Evolutionary conservation across 441 rosid species (phyloP), one percentile per base, ranked within the genome.

Genomic region (Erysimum pusillum): DNA sequence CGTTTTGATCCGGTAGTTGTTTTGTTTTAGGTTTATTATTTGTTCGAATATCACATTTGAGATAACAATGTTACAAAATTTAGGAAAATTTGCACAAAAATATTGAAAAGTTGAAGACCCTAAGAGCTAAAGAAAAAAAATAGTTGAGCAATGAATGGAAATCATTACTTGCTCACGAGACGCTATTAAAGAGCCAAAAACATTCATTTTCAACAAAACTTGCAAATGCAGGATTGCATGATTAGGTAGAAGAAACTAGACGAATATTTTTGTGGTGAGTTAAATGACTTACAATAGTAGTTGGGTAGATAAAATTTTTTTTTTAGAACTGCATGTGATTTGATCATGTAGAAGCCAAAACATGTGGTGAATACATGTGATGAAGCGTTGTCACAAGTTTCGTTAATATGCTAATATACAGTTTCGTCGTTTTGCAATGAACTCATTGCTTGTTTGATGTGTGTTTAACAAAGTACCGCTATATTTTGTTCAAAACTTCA

Each of bases 131-230:
- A 41, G 38, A 74, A 22, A 57, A 41, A 45, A 70, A 74, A 65
- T 49, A 44, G 66, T 1, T 65, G 41, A 57, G 66, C 39, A 22
- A 18, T 9, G 66, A 74, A 31, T 74, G 78, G 78, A 66, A 57
- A 9, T 35, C 73, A 46, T 36, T 75, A 58, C 42, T 74, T 58
- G 66, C 1, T 46, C 6, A 17, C n/a, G 52, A 74, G 42, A 3
- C 11, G 58, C 58, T 17, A 13, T 10, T 75, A 17, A 31, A 17
- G 53, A 58, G 51, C 42, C 56, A 46, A 34, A 74, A 74, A 36
- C 36, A 22, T n/a, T 4, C 11, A 6, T 72, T 45, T 17, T 7
- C 49, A 0, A 44, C 52, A 22, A 38, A 67, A 17, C 52, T 67
- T 45, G 41, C 53, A 38, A 18, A 46, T 14, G 61, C 61, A 67